These are phyloP conservation scores for Rhizopogon roseolus DNA, from an alignment of 768 basidiomycete genomes.

Conservation along the genomic window DNA sequence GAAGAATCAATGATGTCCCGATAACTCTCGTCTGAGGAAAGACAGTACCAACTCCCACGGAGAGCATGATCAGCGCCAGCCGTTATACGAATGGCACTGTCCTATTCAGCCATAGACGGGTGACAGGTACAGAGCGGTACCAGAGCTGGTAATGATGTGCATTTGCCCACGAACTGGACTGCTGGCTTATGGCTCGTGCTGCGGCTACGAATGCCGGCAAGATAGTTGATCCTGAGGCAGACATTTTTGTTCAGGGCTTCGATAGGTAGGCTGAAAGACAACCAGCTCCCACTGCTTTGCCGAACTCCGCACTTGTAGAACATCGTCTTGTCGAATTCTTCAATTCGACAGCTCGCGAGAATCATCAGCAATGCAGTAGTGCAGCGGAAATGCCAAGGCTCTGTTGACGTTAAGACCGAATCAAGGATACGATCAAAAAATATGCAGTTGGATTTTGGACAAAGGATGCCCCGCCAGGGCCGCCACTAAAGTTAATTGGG, in stretches of 20 bases:
- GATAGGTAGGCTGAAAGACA: slow-evolving; percentile 22
- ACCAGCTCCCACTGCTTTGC: neutral
- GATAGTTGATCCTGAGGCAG: slow-evolving; percentile 4
- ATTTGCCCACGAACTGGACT: slow-evolving; percentile 21
- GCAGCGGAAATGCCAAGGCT: too few species aligned
- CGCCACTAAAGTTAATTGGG: neutral
- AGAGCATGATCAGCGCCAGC: slow-evolving; percentile 17
- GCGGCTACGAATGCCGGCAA: slow-evolving; percentile 9
- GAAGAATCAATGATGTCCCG: slow-evolving; percentile 33
- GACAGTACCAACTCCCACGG: slow-evolving; percentile 24
- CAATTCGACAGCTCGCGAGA: too few species aligned
- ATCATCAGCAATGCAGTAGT: too few species aligned
- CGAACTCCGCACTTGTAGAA: slow-evolving; percentile 11
- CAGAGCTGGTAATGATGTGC: slow-evolving; percentile 15
- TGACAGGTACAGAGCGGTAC: slow-evolving; percentile 22
- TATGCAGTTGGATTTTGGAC: too few species aligned
- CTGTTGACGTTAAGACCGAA: too few species aligned
- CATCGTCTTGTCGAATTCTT: slow-evolving; percentile 34
- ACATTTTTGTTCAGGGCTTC: slow-evolving; percentile 30
- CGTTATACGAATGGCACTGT: slow-evolving; percentile 17
- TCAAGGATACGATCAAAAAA: too few species aligned
- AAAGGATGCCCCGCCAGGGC: too few species aligned
- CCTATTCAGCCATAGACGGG: slow-evolving; percentile 30
- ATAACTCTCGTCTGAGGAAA: slow-evolving; percentile 19
- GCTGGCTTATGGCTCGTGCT: slow-evolving; percentile 23